Evolutionary conservation across 768 basidiomycete genomes (phyloP).

Genomic region (Pisolithus orientalis): DNA sequence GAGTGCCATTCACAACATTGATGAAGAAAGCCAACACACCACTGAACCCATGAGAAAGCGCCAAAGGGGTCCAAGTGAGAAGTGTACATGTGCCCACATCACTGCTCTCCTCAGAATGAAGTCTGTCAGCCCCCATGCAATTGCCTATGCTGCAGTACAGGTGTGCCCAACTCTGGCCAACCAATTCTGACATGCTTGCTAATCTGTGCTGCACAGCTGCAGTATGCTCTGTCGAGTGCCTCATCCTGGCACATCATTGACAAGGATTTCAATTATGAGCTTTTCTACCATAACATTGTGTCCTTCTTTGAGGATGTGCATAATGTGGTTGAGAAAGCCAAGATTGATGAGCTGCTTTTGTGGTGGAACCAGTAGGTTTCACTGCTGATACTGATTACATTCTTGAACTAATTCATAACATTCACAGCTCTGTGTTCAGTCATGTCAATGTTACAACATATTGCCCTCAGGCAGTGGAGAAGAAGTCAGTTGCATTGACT

Average conservation of each 20-base stretch:
- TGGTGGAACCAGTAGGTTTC: constrained; percentile 8
- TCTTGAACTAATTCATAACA: not conserved
- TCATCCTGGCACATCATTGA: constrained; percentile 2
- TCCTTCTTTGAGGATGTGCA: constrained; percentile 5
- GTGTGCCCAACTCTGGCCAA: constrained; percentile 6
- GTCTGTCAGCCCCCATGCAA: constrained; percentile 9
- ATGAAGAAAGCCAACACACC: not conserved
- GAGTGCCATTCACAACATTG: not conserved
- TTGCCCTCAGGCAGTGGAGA: not conserved
- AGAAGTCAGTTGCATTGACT: not conserved
- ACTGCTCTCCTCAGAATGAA: constrained; percentile 1
- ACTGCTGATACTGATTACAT: not conserved
- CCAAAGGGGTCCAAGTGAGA: not conserved
- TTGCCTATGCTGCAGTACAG: constrained; percentile 21
- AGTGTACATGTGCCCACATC: constrained; percentile 5
- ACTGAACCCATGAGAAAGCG: not conserved
- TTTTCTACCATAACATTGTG: constrained; percentile 9
- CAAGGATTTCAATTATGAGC: constrained; percentile 5
- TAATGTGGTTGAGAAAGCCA: not conserved
- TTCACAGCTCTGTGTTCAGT: not conserved
- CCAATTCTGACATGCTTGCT: too few relatives aligned
- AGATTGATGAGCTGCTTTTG: not conserved
- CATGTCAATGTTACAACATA: not conserved
- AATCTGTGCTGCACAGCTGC: constrained; percentile 4
- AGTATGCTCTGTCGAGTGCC: constrained; percentile 7